Percentiles rank a stretch among this genome's conserved stretches.
Evolutionary conservation across 2,329 filamentous ascomycete species (phyloP).

Genomic region (Beauveria varroae): DNA sequence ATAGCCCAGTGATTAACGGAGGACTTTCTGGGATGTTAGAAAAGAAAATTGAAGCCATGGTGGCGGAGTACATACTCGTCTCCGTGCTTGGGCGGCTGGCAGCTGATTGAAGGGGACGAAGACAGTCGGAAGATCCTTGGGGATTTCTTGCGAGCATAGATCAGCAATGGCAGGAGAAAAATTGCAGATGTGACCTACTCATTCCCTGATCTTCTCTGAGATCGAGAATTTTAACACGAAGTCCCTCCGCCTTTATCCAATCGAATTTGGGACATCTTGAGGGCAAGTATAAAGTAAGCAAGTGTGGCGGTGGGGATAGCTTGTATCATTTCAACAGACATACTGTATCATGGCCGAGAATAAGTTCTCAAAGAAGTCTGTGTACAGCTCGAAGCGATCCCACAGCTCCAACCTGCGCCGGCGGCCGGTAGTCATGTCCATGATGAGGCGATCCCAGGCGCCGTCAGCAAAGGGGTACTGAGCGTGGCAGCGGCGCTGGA

Average conservation of each 20-base stretch:
- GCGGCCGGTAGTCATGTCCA: not conserved
- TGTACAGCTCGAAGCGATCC: not conserved
- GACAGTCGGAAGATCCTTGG: not conserved
- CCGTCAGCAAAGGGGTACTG: not conserved
- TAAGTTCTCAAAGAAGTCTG: not conserved
- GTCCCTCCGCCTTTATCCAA: slow-evolving; percentile 43
- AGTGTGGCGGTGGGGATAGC: slow-evolving; percentile 25
- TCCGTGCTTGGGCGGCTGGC: not conserved
- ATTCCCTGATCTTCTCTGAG: slow-evolving; percentile 48
- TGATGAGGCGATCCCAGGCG: not conserved
- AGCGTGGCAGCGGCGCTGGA: not conserved
- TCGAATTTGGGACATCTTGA: slow-evolving; percentile 40
- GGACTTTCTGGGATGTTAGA: not conserved
- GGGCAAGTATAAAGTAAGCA: not conserved
- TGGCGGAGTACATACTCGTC: not conserved
- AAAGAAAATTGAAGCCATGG: not conserved
- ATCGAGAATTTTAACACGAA: slow-evolving; percentile 41
- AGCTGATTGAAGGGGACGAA: slow-evolving; percentile 4
- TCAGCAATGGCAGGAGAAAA: not conserved
- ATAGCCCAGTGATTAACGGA: slow-evolving; percentile 48
- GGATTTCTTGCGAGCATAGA: not conserved
- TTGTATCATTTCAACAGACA: not conserved
- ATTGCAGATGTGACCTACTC: slow-evolving; percentile 28
- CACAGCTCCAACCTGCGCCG: not conserved
- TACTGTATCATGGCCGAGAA: not conserved